Conservation (phyloP, 192 early-diverging fungal genomes). For the Umbelopsis sp. region DNA sequence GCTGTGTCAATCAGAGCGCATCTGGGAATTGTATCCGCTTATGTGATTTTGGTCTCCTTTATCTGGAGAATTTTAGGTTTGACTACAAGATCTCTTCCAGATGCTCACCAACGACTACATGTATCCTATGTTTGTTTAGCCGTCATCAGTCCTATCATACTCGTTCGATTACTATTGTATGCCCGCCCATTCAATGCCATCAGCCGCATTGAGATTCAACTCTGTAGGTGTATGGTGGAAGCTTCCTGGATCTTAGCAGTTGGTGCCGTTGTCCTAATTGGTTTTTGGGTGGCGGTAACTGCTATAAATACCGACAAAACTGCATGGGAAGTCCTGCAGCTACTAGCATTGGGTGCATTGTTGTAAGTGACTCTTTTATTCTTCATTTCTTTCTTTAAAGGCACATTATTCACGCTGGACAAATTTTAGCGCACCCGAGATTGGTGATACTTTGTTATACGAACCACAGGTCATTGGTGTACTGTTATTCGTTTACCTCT, state of each 20-base stretch:
- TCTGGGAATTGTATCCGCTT: neutral
- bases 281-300: constrained; percentile 33
- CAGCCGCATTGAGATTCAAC: neutral
- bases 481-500: constrained; percentile 30
- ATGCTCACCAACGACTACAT: neutral
- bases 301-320: constrained; percentile 30
- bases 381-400: neutral
- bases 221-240: constrained; percentile 21
- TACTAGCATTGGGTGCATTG: constrained; percentile 37
- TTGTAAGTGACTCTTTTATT: constrained; percentile 27
- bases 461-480: constrained; percentile 23
- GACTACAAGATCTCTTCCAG: neutral
- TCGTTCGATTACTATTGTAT: neutral
- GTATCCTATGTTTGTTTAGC: constrained; percentile 10
- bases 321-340: constrained; percentile 19
- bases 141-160: constrained; percentile 5
- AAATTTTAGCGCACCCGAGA: constrained; percentile 32
- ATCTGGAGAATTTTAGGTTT: constrained; percentile 6
- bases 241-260: constrained; percentile 21
- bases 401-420: neutral
- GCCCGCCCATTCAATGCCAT: neutral
- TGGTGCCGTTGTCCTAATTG: constrained; percentile 13
- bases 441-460: constrained; percentile 35
- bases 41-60: neutral
- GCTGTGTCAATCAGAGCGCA: neutral